Evolutionary conservation across 1,284 basidiomycete genomes (phyloP).

Genomic region (Mycena sp.): DNA sequence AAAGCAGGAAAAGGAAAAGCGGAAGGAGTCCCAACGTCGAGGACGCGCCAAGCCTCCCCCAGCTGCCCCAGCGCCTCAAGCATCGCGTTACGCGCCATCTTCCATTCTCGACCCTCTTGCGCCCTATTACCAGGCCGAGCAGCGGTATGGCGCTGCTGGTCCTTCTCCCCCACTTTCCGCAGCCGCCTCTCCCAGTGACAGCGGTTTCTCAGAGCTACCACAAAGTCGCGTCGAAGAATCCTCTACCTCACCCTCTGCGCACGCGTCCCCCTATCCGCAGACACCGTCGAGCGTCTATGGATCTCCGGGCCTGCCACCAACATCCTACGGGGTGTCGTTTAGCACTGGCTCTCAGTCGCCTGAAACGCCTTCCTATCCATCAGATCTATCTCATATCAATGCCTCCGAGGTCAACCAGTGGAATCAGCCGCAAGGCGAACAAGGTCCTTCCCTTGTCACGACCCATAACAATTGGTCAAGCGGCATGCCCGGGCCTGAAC

Average conservation of each 20-base stretch:
- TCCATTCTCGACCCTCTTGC: conserved; percentile 21
- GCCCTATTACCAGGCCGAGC: conserved; percentile 35
- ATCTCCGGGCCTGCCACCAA: conserved; percentile 21
- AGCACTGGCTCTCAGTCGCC: conserved; percentile 13
- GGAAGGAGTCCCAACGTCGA: conserved; percentile 41
- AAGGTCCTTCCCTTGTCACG: neutral
- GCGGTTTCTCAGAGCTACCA: conserved; percentile 16
- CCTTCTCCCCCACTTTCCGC: conserved; percentile 55
- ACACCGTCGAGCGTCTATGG: conserved; percentile 23
- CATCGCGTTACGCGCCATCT: conserved; percentile 15
- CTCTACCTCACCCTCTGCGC: conserved; percentile 4
- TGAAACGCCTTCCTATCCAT: conserved; percentile 3
- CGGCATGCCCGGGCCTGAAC: neutral
- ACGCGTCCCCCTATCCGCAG: conserved; percentile 26
- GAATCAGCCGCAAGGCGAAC: conserved; percentile 2
- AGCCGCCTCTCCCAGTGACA: conserved; percentile 46
- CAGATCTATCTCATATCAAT: neutral
- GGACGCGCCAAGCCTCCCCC: conserved; percentile 27
- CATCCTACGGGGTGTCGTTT: conserved; percentile 14
- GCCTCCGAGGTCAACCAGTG: neutral
- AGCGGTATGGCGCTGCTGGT: conserved; percentile 44
- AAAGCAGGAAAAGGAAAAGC: conserved; percentile 51
- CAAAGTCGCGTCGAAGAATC: conserved; percentile 21
- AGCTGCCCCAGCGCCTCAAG: conserved; percentile 15
- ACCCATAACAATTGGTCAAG: conserved; percentile 14